phyloP scores from a whole-genome alignment of 2,329 filamentous ascomycete genomes.

The Neurospora sp. region DNA sequence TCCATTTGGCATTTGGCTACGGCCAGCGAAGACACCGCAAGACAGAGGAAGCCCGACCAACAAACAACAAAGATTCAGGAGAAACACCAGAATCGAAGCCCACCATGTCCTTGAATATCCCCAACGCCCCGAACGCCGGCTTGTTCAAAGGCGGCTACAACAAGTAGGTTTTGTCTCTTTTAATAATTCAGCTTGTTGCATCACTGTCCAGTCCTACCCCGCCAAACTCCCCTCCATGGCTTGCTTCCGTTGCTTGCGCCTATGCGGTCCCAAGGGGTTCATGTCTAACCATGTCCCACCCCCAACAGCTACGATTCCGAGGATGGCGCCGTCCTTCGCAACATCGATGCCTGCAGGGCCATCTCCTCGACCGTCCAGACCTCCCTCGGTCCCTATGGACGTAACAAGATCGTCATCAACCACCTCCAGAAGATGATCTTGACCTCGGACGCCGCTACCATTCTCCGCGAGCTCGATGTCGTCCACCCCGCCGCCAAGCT shows the following conservation, averaged over 20 bases:
- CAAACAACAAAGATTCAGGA: not conserved
- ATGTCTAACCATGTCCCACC: conserved; percentile 9
- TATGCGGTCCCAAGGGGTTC: conserved; percentile 9
- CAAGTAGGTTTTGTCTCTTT: conserved; percentile 51
- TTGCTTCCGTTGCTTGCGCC: conserved; percentile 12
- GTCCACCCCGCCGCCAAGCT: conserved; percentile 97
- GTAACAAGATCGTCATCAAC: conserved; percentile 99
- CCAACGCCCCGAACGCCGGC: conserved; percentile 82
- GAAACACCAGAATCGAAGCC: conserved; percentile 6
- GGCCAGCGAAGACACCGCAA: conserved; percentile 3
- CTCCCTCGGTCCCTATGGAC: conserved; percentile 90
- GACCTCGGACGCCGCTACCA: conserved; percentile 94
- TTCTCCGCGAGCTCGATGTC: conserved; percentile 93
- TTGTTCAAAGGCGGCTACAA: conserved; percentile 96
- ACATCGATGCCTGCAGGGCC: conserved; percentile 95
- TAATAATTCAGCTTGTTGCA: conserved; percentile 6
- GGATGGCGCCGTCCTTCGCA: conserved; percentile 96
- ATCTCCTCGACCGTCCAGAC: conserved; percentile 96
- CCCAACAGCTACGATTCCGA: conserved; percentile 82
- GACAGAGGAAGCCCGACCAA: not conserved
- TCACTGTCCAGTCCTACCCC: not conserved
- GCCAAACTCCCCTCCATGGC: conserved; percentile 18
- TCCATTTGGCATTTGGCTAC: conserved; percentile 4
- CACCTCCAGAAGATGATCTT: conserved; percentile 99
- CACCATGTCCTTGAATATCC: conserved; percentile 90